These are phyloP conservation scores for Brasenia schreberi DNA, from an alignment of 164 flowering plant species.

Conservation along the genomic window DNA sequence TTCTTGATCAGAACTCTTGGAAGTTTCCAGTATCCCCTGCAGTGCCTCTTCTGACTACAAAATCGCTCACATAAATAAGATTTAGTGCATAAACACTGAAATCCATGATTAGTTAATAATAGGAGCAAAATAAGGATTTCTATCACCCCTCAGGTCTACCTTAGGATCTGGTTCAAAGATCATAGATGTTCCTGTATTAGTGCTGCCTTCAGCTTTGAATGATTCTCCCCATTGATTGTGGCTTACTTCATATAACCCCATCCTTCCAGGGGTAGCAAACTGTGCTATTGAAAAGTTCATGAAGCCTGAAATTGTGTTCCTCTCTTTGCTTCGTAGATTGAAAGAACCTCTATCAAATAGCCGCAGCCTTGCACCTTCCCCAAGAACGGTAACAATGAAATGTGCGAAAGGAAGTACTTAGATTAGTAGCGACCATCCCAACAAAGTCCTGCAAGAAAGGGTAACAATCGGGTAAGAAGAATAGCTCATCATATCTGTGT, in stretches of 20 bases:
- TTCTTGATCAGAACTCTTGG: constrained; percentile 56
- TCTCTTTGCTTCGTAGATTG: background rate
- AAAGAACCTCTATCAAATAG: background rate
- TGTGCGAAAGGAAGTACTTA: background rate
- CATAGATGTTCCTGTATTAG: constrained; percentile 27
- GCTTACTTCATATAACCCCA: constrained; percentile 56
- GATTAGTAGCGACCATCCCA: no score
- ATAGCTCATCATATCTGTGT: no score
- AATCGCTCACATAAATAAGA: background rate
- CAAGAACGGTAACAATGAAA: background rate
- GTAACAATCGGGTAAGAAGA: no score
- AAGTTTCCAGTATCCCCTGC: background rate
- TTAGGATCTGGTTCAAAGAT: constrained; percentile 36
- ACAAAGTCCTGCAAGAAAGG: no score
- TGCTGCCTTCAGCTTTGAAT: constrained; percentile 36
- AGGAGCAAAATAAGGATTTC: constrained; percentile 2
- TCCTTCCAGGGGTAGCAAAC: constrained; percentile 54
- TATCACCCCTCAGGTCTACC: constrained; percentile 29
- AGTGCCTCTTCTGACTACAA: background rate
- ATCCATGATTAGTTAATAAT: background rate
- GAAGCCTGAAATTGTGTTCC: background rate
- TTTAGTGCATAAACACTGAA: background rate
- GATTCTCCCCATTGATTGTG: constrained; percentile 67
- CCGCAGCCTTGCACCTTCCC: background rate
- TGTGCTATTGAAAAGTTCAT: constrained; percentile 70